Evolutionary conservation across 2,329 filamentous ascomycete genomes (phyloP), one percentile per base, ranked within the genome.

Genomic region (Colletotrichum zoysiae): DNA sequence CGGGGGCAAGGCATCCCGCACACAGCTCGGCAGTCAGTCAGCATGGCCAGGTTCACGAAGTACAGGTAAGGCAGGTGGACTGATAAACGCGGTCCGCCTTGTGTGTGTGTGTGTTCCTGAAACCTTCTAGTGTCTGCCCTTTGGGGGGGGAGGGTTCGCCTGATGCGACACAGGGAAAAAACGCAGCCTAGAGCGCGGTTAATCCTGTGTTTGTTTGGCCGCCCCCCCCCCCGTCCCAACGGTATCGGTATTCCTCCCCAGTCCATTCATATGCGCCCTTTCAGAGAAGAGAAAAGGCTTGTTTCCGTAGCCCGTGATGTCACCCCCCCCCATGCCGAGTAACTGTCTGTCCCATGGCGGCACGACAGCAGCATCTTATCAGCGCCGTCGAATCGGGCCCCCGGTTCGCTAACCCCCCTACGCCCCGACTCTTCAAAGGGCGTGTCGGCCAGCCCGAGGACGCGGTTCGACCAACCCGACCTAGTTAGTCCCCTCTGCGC

Each of bases 241-340:
- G 26, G 26, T 42, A 2, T 16, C 40, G 35, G 38, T 14, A 40
- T 14, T 14, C 38, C 18, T 9, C 18, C 18, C 18, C 8, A 2
- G 3, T 7, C 5, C 20, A 35, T 23, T n/a, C 56, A n/a, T 58
- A 4, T 12, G 4, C 20, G 26, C 7, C n/a, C n/a, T 14, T 6
- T 44, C 18, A 44, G 38, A 23, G 26, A 26, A 26, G 26, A 26
- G 3, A 65, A 69, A 69, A 65, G 67, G 67, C 67, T 69, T 69
- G 26, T 69, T 69, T 69, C 59, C 18, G n/a, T 53, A 65, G 35
- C 44, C 35, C 51, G 61, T 69, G 66, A 65, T 69, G 66, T 69
- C 66, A 69, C 42, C 23, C 46, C 58, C 30, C 42, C 51, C 7
- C 18, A 55, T 11, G 30, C 26, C 16, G 26, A 55, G 12, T 4